Percentiles rank a stretch among this genome's conserved stretches.
phyloP scores from a whole-genome alignment of 2,329 filamentous ascomycete genomes.

The Calonectria ilicicola region DNA sequence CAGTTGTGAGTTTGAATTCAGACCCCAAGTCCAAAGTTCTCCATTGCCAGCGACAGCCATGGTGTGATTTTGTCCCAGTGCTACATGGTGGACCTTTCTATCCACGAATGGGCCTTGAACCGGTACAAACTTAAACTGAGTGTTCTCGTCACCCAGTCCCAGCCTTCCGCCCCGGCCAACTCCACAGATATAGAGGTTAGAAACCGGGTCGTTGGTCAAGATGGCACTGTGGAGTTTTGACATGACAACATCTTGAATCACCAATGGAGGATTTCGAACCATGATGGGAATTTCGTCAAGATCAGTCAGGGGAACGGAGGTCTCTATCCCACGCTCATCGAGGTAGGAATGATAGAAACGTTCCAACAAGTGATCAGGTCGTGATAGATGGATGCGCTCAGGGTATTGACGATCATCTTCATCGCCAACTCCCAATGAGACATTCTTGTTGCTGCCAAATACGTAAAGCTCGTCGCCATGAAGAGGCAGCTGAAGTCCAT shows the following conservation, averaged over 20 bases:
- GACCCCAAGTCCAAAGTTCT: slow-evolving; percentile 96
- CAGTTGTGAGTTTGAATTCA: slow-evolving; percentile 86
- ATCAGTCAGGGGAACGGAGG: slow-evolving; percentile 42
- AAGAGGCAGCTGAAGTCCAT: slow-evolving; percentile 32
- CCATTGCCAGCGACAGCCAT: slow-evolving; percentile 87
- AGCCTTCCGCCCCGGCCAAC: slow-evolving; percentile 91
- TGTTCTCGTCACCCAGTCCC: slow-evolving; percentile 90
- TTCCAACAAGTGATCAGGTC: slow-evolving; percentile 81
- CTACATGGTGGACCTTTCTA: slow-evolving; percentile 80
- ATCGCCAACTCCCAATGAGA: slow-evolving; percentile 93
- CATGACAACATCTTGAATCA: slow-evolving; percentile 85
- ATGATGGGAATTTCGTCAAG: slow-evolving; percentile 75
- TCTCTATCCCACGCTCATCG: slow-evolving; percentile 55
- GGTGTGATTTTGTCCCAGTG: slow-evolving; percentile 91
- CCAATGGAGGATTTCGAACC: slow-evolving; percentile 77
- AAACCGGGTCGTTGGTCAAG: slow-evolving; percentile 85
- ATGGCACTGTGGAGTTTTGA: slow-evolving; percentile 94
- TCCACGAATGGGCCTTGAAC: slow-evolving; percentile 82
- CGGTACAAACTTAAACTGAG: slow-evolving; percentile 86
- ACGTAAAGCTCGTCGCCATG: slow-evolving; percentile 88
- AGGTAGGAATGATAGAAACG: slow-evolving; percentile 79
- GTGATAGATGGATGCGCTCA: slow-evolving; percentile 81
- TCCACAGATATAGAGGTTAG: slow-evolving; percentile 93
- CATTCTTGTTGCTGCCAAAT: slow-evolving; percentile 96
- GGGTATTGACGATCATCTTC: slow-evolving; percentile 95